These are phyloP conservation scores for Piper betle DNA, from an alignment of 164 flowering plant genomes.

Conservation along the genomic window DNA sequence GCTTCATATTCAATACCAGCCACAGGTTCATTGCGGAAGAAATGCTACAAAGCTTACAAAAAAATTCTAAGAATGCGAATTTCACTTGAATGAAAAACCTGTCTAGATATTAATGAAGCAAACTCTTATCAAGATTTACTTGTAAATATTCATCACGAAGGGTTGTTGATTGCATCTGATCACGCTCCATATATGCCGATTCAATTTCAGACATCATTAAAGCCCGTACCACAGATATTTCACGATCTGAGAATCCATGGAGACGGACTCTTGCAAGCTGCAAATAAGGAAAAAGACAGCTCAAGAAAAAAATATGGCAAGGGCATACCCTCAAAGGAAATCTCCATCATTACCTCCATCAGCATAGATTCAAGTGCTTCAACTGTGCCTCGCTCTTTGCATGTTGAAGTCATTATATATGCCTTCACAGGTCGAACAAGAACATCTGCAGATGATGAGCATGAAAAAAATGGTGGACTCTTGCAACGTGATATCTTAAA, in stretches of 20 bases:
- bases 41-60: conserved; percentile 42
- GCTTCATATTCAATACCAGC: conserved; percentile 88
- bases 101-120: no score
- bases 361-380: conserved; percentile 87
- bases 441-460: conserved; percentile 71
- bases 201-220: conserved; percentile 84
- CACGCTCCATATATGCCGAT: conserved; percentile 94
- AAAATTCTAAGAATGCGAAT: neutral
- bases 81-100: neutral
- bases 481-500: conserved; percentile 77
- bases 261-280: conserved; percentile 78
- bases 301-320: neutral
- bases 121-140: conserved; percentile 17
- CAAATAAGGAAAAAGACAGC: conserved; percentile 5
- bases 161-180: conserved; percentile 80
- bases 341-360: conserved; percentile 40
- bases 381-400: conserved; percentile 75
- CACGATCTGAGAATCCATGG: conserved; percentile 94
- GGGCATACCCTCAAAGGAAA: neutral
- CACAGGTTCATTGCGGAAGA: conserved; percentile 75
- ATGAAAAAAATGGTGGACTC: conserved; percentile 83
- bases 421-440: conserved; percentile 71
- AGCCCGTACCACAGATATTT: conserved; percentile 65
- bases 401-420: conserved; percentile 70
- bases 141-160: conserved; percentile 82